phyloP scores from a whole-genome alignment of 140 eudicot genomes.

The Flaveria floridana region DNA sequence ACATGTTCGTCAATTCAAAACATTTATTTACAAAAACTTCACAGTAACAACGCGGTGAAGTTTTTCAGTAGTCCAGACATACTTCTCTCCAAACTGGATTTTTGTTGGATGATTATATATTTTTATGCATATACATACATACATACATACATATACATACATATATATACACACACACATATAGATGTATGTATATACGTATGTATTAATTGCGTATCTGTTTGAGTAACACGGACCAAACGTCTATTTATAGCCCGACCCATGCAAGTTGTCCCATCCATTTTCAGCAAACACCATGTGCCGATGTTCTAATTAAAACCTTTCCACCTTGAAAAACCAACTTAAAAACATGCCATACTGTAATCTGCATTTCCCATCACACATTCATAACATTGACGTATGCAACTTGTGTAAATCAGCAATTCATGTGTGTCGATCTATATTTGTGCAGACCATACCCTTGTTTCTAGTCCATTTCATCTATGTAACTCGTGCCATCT shows the following conservation, averaged over 20 bases:
- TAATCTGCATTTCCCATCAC: neutral
- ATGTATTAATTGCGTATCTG: neutral
- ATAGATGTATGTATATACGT: too few relatives aligned
- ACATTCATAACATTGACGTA: neutral
- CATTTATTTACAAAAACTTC: too few relatives aligned
- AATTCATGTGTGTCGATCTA: too few relatives aligned
- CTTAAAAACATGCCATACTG: neutral
- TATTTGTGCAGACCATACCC: neutral
- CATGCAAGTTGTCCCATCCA: neutral
- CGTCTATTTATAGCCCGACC: neutral
- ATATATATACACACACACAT: too few relatives aligned
- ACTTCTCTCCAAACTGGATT: too few relatives aligned
- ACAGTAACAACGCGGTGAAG: too few relatives aligned
- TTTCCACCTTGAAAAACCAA: neutral
- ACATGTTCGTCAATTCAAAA: too few relatives aligned
- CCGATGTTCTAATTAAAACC: too few relatives aligned
- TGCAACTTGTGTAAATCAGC: neutral
- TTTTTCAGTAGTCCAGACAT: too few relatives aligned
- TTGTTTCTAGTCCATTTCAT: neutral
- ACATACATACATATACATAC: too few relatives aligned
- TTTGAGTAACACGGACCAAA: neutral
- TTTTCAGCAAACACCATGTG: neutral
- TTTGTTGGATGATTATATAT: too few relatives aligned
- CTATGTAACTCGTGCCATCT: neutral
- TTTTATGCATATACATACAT: too few relatives aligned